Evolutionary conservation across 306 rosid genomes (phyloP).

Genomic region (Sicyos edulis): DNA sequence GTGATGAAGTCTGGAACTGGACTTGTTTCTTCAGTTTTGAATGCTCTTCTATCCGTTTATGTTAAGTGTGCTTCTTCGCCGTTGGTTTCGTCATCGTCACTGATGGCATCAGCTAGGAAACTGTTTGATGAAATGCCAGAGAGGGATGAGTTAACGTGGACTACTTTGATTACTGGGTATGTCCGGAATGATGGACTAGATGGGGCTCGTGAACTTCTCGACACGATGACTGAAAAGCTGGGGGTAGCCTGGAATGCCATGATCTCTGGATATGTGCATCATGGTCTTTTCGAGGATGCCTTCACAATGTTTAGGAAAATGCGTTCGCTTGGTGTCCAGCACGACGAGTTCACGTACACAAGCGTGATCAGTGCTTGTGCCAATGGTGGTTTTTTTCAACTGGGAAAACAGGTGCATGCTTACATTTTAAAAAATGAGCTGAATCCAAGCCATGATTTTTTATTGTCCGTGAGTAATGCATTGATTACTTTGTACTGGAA

Average conservation of each 20-base stretch:
- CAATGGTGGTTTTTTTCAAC: slow-evolving; percentile 17
- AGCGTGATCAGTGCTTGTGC: slow-evolving; percentile 25
- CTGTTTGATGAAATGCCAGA: slow-evolving; percentile 3
- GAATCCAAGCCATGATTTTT: slow-evolving; percentile 15
- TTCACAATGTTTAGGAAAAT: background rate
- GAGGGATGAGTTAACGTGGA: slow-evolving; percentile 24
- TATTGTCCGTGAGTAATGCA: slow-evolving; percentile 22
- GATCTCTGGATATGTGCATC: background rate
- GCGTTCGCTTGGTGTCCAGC: background rate
- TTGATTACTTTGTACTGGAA: slow-evolving; percentile 21
- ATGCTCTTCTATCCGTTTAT: slow-evolving; percentile 22
- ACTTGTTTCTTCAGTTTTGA: slow-evolving; percentile 19
- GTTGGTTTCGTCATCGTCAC: slow-evolving; percentile 16
- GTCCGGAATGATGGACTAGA: background rate
- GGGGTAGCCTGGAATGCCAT: slow-evolving; percentile 10
- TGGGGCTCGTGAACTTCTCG: background rate
- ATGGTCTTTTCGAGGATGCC: slow-evolving; percentile 10
- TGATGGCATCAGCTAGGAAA: slow-evolving; percentile 22
- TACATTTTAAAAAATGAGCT: slow-evolving; percentile 19
- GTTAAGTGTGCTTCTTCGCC: slow-evolving; percentile 26
- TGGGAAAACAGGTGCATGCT: slow-evolving; percentile 27
- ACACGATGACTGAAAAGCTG: slow-evolving; percentile 23
- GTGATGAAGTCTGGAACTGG: slow-evolving; percentile 22
- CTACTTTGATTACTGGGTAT: slow-evolving; percentile 11
- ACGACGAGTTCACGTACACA: slow-evolving; percentile 3